Evolutionary conservation across 805 yeast species (phyloP).

Genomic region (Debaryomyces prosopidis): DNA sequence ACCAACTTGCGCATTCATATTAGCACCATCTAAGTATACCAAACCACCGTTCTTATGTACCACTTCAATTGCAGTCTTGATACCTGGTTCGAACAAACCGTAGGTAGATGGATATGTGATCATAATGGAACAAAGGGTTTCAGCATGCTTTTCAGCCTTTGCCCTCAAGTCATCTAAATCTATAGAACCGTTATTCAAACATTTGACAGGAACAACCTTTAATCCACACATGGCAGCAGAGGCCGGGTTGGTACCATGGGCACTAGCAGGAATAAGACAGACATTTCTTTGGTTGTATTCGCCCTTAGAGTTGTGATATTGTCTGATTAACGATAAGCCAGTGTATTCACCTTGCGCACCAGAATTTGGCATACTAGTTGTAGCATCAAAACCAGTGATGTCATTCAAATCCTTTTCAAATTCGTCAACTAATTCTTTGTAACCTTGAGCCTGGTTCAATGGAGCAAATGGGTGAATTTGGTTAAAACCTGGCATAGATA

Average conservation of each 20-base stretch:
- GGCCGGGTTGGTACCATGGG: conserved; percentile 99
- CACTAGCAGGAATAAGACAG: conserved; percentile 94
- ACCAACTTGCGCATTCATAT: conserved; percentile 99
- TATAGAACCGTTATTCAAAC: conserved; percentile 81
- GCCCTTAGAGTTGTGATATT: conserved; percentile 71
- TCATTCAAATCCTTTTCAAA: conserved; percentile 83
- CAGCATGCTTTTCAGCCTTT: conserved; percentile 70
- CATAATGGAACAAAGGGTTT: conserved; percentile 86
- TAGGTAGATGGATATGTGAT: conserved; percentile 97
- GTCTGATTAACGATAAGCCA: conserved; percentile 82
- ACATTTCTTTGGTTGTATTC: conserved; percentile 69
- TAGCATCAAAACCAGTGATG: conserved; percentile 90
- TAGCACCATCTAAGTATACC: conserved; percentile 97
- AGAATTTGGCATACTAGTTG: conserved; percentile 93
- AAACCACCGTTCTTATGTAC: conserved; percentile 90
- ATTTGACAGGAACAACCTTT: conserved; percentile 90
- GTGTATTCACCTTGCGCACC: conserved; percentile 99
- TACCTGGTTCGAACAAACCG: conserved; percentile 93
- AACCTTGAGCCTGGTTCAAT: conserved; percentile 83
- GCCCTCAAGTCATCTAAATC: conserved; percentile 73
- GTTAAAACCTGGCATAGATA: conserved; percentile 92
- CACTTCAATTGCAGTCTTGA: conserved; percentile 78
- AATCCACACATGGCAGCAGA: conserved; percentile 97
- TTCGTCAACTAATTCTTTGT: conserved; percentile 69
- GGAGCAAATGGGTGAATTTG: conserved; percentile 94